Percentiles rank a stretch among this genome's conserved stretches.
Conservation (phyloP, 345 rosid species). For the Triadica sebifera region DNA sequence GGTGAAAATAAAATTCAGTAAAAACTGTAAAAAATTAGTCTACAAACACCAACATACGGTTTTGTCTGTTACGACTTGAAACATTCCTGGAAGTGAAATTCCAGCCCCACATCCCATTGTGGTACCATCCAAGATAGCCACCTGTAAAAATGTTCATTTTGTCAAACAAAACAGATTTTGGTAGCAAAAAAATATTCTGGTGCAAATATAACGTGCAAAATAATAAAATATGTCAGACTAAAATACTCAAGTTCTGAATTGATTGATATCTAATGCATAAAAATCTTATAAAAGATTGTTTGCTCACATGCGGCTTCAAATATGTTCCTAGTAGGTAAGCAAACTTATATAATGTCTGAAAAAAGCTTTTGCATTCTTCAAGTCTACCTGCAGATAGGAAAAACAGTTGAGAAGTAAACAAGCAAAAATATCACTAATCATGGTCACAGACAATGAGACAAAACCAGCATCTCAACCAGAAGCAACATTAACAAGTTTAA, state of each 20-base stretch:
- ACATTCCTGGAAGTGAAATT: conserved; percentile 77
- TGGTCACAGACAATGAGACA: conserved; percentile 11
- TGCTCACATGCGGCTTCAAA: conserved; percentile 80
- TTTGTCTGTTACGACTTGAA: conserved; percentile 69
- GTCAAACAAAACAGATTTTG: not conserved
- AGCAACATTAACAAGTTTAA: not conserved
- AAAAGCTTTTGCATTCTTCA: conserved; percentile 68
- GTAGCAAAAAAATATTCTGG: not conserved
- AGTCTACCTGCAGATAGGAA: conserved; percentile 50
- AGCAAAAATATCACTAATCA: conserved; percentile 16
- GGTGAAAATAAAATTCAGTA: not conserved
- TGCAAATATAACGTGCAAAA: not conserved
- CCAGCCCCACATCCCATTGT: conserved; percentile 82
- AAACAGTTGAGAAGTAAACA: conserved; percentile 16
- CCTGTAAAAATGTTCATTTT: conserved; percentile 38
- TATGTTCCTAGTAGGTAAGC: conserved; percentile 88
- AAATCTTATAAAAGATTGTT: conserved; percentile 17
- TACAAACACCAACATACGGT: conserved; percentile 53
- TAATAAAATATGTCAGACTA: not conserved
- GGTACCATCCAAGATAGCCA: conserved; percentile 74
- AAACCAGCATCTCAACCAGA: no score
- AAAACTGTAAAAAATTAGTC: not conserved
- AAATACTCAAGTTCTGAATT: conserved; percentile 9
- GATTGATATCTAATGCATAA: conserved; percentile 12
- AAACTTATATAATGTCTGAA: conserved; percentile 62